Percentiles rank a stretch among this genome's conserved stretches.
These are phyloP conservation scores for Geranium incanum DNA, from an alignment of 441 rosid species.

Conservation along the genomic window DNA sequence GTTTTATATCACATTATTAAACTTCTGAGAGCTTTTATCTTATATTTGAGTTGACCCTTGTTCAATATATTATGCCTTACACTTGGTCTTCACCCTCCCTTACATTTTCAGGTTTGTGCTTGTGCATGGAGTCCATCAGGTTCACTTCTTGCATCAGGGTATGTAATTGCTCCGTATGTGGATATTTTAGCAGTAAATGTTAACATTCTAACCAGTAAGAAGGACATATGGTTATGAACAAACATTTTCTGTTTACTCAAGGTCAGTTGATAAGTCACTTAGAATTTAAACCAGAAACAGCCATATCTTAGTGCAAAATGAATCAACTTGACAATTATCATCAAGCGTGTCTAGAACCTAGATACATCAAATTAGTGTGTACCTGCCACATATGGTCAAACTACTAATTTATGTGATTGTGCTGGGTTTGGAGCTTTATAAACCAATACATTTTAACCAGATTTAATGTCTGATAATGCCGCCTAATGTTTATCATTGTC, in stretches of 20 bases:
- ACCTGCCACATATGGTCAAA: slow-evolving; percentile 1
- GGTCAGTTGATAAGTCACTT: background rate
- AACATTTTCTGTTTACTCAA: background rate
- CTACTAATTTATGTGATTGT: background rate
- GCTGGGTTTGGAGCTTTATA: background rate
- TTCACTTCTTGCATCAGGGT: slow-evolving; percentile 99
- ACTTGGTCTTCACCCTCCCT: slow-evolving; percentile 1
- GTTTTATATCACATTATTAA: background rate
- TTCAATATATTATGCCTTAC: background rate
- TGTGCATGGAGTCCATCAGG: slow-evolving; percentile 99
- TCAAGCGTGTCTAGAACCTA: background rate
- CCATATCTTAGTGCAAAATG: background rate
- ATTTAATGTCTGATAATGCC: background rate
- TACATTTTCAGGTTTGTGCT: slow-evolving; percentile 68
- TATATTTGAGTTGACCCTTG: background rate
- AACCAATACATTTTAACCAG: background rate
- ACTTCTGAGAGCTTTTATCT: background rate
- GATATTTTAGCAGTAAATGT: background rate
- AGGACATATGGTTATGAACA: background rate
- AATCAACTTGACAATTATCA: background rate
- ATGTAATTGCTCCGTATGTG: slow-evolving; percentile 23
- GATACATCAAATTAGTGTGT: background rate
- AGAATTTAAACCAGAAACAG: background rate
- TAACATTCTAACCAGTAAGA: background rate
- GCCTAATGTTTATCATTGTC: background rate